Conservation (phyloP, 768 basidiomycete species). For the Boletus edulis region DNA sequence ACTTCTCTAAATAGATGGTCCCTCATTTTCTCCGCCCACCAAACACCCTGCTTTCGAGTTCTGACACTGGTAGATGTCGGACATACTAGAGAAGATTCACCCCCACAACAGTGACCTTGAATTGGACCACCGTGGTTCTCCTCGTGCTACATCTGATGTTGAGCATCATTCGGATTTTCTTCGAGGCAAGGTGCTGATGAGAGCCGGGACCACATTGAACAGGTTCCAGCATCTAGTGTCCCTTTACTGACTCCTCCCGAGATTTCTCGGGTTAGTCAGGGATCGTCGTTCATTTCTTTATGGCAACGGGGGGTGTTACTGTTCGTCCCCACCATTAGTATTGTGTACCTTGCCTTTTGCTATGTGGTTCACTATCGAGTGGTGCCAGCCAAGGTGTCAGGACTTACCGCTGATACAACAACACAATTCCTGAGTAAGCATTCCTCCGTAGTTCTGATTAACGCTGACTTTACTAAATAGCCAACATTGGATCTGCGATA, state of each 20-base stretch:
- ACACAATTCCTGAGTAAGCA: slow-evolving; percentile 10
- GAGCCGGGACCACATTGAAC: background rate
- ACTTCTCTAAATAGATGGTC: background rate
- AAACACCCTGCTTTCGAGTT: background rate
- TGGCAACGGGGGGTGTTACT: slow-evolving; percentile 7
- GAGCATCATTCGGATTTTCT: background rate
- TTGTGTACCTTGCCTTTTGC: slow-evolving; percentile 15
- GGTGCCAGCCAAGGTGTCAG: slow-evolving; percentile 3
- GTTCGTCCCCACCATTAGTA: background rate
- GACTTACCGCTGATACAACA: background rate
- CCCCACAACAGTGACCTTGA: background rate
- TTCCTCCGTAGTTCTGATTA: background rate
- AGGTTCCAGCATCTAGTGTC: background rate
- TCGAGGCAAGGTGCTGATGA: background rate
- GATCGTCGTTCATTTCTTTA: background rate
- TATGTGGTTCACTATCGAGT: slow-evolving; percentile 17
- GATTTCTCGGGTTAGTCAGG: background rate
- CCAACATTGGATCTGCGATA: slow-evolving; percentile 9
- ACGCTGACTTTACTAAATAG: background rate
- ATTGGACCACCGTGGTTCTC: background rate
- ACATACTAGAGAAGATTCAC: background rate
- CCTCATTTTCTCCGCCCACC: background rate
- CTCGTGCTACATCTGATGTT: background rate
- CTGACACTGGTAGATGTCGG: slow-evolving; percentile 1
- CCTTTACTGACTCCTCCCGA: background rate